Evolutionary conservation across 2,329 filamentous ascomycete genomes (phyloP).

Genomic region (Ampelomyces quisqualis): DNA sequence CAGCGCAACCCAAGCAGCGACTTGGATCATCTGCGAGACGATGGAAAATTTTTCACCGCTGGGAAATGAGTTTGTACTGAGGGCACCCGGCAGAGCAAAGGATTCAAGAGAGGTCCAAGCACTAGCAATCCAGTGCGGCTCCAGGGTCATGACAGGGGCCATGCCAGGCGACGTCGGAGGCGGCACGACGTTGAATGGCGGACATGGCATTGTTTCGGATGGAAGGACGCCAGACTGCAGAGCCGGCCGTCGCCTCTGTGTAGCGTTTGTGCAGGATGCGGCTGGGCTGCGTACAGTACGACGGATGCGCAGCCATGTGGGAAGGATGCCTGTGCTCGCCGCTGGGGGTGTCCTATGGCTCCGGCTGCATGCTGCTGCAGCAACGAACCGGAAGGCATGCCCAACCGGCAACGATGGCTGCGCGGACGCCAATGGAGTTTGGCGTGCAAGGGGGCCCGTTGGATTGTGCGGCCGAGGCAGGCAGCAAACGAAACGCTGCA

Average conservation of each 20-base stretch:
- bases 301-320: conserved; percentile 23
- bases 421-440: conserved; percentile 12
- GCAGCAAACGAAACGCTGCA: conserved; percentile 1
- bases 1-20: conserved; percentile 26
- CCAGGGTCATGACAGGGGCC: conserved; percentile 32
- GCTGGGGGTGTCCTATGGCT: conserved; percentile 10
- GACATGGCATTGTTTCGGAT: conserved; percentile 30
- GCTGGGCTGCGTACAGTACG: conserved; percentile 10
- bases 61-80: conserved; percentile 40
- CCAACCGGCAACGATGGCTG: conserved; percentile 14
- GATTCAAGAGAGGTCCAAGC: conserved; percentile 34
- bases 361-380: conserved; percentile 24
- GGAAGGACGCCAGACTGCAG: conserved; percentile 17
- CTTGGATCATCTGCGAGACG: conserved; percentile 36
- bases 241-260: conserved; percentile 14
- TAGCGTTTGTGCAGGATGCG: conserved; percentile 20
- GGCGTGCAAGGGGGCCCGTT: conserved; percentile 6
- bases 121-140: conserved; percentile 41
- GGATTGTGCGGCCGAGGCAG: background rate
- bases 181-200: conserved; percentile 37
- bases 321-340: conserved; percentile 17
- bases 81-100: conserved; percentile 17
- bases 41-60: conserved; percentile 34
- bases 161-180: conserved; percentile 23
- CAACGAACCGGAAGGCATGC: conserved; percentile 24